Conservation (phyloP, 148 eudicot species). For the Beta vulgaris region DNA sequence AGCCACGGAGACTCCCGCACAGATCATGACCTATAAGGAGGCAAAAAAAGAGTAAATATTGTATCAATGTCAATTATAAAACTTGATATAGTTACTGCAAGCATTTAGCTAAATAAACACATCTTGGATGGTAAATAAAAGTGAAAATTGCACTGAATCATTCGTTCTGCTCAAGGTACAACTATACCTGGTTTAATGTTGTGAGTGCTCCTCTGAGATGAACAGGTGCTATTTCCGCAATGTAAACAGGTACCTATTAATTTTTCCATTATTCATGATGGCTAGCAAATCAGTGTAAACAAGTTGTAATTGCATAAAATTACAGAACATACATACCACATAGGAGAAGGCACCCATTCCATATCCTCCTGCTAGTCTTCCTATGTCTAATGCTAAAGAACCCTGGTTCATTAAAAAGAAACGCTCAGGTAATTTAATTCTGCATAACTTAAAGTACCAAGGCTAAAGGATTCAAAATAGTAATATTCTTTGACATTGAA, state of each 20-base stretch:
- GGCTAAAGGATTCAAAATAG: not conserved
- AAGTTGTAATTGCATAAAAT: not conserved
- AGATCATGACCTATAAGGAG: conserved; percentile 67
- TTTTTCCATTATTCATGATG: not conserved
- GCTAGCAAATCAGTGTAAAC: not conserved
- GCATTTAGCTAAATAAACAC: not conserved
- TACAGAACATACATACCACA: conserved; percentile 49
- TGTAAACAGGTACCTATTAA: conserved; percentile 77
- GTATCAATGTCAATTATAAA: not conserved
- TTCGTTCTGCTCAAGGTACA: not conserved
- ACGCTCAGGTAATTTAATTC: not conserved
- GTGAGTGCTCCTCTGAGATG: conserved; percentile 87
- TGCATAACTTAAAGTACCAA: not conserved
- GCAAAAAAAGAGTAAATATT: not conserved
- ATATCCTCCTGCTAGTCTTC: conserved; percentile 89
- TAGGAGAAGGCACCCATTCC: conserved; percentile 97
- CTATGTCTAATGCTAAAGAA: conserved; percentile 55
- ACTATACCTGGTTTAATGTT: conserved; percentile 74
- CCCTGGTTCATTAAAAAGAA: conserved; percentile 39
- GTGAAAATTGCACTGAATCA: not conserved
- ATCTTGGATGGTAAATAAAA: not conserved
- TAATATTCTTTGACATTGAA: conserved; percentile 6
- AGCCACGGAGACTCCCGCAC: conserved; percentile 74
- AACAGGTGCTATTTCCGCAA: conserved; percentile 92
- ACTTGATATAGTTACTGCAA: not conserved